Evolutionary conservation across 306 rosid genomes (phyloP).

Genomic region (Acacia acuminata): DNA sequence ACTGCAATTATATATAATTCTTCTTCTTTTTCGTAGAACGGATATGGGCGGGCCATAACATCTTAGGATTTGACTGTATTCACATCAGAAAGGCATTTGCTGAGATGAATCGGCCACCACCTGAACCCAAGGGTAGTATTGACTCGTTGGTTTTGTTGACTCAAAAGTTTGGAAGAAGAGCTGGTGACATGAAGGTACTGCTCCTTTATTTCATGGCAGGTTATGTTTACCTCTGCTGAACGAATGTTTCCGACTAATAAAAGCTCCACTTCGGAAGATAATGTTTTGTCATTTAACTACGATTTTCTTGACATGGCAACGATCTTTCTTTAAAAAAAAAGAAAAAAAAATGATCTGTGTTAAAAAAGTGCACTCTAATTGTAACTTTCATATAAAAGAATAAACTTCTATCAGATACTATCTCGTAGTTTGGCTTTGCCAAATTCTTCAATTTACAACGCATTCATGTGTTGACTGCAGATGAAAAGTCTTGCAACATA

Average conservation of each 20-base stretch:
- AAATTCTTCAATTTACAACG: constrained; percentile 4
- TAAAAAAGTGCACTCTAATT: not conserved
- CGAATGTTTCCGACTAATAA: not conserved
- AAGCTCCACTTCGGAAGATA: too few species aligned
- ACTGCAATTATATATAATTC: not conserved
- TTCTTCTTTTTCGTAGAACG: constrained; percentile 47
- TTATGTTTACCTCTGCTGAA: constrained; percentile 22
- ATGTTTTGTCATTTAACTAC: not conserved
- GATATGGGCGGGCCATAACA: constrained; percentile 98
- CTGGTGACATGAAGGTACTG: constrained; percentile 96
- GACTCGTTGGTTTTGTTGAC: constrained; percentile 84
- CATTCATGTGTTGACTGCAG: constrained; percentile 42
- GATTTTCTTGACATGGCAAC: not conserved
- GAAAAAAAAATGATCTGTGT: not conserved
- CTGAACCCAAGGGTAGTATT: constrained; percentile 82
- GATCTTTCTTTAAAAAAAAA: not conserved
- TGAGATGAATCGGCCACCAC: constrained; percentile 63
- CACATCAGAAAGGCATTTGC: constrained; percentile 81
- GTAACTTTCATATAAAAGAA: not conserved
- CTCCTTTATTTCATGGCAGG: not conserved
- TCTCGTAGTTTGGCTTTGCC: not conserved
- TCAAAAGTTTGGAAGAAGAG: constrained; percentile 88
- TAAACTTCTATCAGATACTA: not conserved
- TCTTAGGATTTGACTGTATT: constrained; percentile 81
- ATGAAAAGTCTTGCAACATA: constrained; percentile 95